Evolutionary conservation across 2,329 filamentous ascomycete species (phyloP).

Genomic region (Tolypocladium nubicola): DNA sequence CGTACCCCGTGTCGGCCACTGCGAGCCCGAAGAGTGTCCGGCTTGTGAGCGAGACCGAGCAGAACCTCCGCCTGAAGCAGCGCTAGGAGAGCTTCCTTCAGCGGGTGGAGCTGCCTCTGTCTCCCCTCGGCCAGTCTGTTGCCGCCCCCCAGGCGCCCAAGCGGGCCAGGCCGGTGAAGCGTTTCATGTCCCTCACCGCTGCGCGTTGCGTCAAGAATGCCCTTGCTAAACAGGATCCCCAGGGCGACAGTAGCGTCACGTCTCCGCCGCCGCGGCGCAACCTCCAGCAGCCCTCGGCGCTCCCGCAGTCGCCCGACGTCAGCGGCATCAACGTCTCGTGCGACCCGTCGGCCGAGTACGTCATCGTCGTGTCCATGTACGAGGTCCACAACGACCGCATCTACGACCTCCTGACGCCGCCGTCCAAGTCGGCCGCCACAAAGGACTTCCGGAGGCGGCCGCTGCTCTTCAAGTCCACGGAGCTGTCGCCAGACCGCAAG

Average conservation of each 20-base stretch:
- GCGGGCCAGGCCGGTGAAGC: slow-evolving; percentile 13
- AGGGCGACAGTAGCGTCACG: slow-evolving; percentile 38
- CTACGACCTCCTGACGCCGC: slow-evolving; percentile 74
- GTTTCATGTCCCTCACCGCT: slow-evolving; percentile 33
- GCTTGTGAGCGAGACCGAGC: slow-evolving; percentile 24
- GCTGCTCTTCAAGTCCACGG: slow-evolving; percentile 85
- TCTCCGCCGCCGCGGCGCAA: slow-evolving; percentile 48
- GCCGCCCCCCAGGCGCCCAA: slow-evolving; percentile 13
- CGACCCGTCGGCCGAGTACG: slow-evolving; percentile 62
- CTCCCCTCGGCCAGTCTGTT: not conserved
- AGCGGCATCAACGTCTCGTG: slow-evolving; percentile 54
- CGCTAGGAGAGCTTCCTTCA: slow-evolving; percentile 17
- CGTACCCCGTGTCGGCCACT: slow-evolving; percentile 18
- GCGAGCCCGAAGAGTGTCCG: slow-evolving; percentile 33
- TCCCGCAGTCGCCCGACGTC: slow-evolving; percentile 68
- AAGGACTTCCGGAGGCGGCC: slow-evolving; percentile 68
- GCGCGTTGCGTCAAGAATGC: slow-evolving; percentile 32
- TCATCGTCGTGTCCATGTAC: slow-evolving; percentile 91
- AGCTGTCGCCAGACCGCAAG: slow-evolving; percentile 81
- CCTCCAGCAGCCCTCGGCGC: slow-evolving; percentile 56
- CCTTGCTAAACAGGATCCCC: slow-evolving; percentile 33
- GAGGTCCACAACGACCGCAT: slow-evolving; percentile 99
- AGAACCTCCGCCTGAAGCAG: slow-evolving; percentile 13
- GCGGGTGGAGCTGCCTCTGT: not conserved
- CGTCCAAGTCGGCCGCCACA: slow-evolving; percentile 45